These are phyloP conservation scores for Botryosphaeria agaves DNA, from an alignment of 2,329 filamentous ascomycete genomes.

Conservation along the genomic window DNA sequence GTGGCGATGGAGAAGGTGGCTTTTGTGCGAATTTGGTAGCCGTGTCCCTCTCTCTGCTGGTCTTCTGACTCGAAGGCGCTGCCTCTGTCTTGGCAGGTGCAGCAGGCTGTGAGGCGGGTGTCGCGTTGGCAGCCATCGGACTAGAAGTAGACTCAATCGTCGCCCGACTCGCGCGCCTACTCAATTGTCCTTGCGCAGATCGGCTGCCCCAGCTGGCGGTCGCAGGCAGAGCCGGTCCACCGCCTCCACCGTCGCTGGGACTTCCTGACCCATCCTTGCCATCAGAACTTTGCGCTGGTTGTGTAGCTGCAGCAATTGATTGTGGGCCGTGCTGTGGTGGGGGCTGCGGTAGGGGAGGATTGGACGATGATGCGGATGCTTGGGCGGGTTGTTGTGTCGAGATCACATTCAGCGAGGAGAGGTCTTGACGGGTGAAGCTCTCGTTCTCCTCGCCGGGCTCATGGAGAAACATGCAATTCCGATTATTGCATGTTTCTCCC, in stretches of 20 bases:
- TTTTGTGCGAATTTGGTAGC: slow-evolving; percentile 1
- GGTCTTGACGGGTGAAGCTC: slow-evolving; percentile 83
- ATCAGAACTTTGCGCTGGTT: slow-evolving; percentile 53
- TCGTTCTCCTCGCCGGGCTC: slow-evolving; percentile 97
- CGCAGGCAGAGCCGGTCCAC: slow-evolving; percentile 79
- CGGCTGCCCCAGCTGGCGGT: slow-evolving; percentile 82
- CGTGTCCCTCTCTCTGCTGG: background rate
- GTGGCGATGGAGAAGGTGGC: background rate
- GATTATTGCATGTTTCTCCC: slow-evolving; percentile 85
- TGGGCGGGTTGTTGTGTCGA: slow-evolving; percentile 59
- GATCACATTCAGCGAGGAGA: slow-evolving; percentile 87
- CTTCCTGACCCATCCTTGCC: slow-evolving; percentile 54
- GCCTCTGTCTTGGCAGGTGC: slow-evolving; percentile 13
- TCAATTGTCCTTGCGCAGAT: slow-evolving; percentile 45
- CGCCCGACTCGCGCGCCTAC: slow-evolving; percentile 58
- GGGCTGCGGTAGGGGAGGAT: slow-evolving; percentile 20
- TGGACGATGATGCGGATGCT: slow-evolving; percentile 30
- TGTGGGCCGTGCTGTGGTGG: slow-evolving; percentile 31
- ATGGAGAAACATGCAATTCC: slow-evolving; percentile 95
- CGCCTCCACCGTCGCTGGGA: slow-evolving; percentile 40
- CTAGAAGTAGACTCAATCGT: slow-evolving; percentile 71
- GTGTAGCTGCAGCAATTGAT: slow-evolving; percentile 32
- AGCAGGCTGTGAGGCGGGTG: slow-evolving; percentile 14
- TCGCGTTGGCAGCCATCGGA: slow-evolving; percentile 33
- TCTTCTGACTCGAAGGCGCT: slow-evolving; percentile 1